phyloP scores from a whole-genome alignment of 805 yeast species.

The Yarrowia sp. region DNA sequence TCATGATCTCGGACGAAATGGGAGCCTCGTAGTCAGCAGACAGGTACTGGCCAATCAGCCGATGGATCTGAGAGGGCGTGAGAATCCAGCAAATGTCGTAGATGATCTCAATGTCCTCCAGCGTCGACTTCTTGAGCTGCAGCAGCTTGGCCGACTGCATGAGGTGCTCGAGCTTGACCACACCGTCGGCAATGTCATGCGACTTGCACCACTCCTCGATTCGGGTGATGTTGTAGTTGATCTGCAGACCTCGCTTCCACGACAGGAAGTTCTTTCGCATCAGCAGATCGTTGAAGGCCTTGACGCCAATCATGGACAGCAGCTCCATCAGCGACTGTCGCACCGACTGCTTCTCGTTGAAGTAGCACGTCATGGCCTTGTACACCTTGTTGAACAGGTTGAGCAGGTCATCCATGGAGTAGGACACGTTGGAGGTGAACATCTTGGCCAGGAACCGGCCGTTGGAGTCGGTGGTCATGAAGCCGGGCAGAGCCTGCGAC shows the following conservation, averaged over 20 bases:
- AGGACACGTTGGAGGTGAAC: slow-evolving; percentile 68
- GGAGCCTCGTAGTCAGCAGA: slow-evolving; percentile 96
- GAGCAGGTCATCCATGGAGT: slow-evolving; percentile 93
- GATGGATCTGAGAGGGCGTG: slow-evolving; percentile 95
- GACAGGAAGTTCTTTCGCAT: slow-evolving; percentile 93
- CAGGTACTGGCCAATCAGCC: slow-evolving; percentile 83
- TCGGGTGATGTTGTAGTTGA: slow-evolving; percentile 94
- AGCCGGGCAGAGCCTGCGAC: slow-evolving; percentile 95
- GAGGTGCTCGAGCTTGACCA: slow-evolving; percentile 81
- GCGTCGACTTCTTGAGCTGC: slow-evolving; percentile 88
- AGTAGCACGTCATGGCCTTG: slow-evolving; percentile 92
- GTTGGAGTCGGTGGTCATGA: slow-evolving; percentile 77
- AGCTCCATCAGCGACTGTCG: slow-evolving; percentile 84
- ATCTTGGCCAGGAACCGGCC: slow-evolving; percentile 84
- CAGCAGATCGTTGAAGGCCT: slow-evolving; percentile 92
- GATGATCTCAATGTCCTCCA: slow-evolving; percentile 87
- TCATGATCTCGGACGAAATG: slow-evolving; percentile 78
- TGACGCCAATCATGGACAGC: slow-evolving; percentile 85
- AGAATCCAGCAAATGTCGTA: slow-evolving; percentile 94
- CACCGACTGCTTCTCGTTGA: slow-evolving; percentile 83
- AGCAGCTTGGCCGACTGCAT: slow-evolving; percentile 91
- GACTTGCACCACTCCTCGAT: slow-evolving; percentile 98
- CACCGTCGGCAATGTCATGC: slow-evolving; percentile 87
- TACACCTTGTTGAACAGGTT: slow-evolving; percentile 87
- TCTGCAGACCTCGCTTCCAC: slow-evolving; percentile 97